A percentile compares a stretch with the other conserved stretches of the same genome.
phyloP scores from a whole-genome alignment of 2,329 filamentous ascomycete genomes.

The Dryadomyces sulphureus region DNA sequence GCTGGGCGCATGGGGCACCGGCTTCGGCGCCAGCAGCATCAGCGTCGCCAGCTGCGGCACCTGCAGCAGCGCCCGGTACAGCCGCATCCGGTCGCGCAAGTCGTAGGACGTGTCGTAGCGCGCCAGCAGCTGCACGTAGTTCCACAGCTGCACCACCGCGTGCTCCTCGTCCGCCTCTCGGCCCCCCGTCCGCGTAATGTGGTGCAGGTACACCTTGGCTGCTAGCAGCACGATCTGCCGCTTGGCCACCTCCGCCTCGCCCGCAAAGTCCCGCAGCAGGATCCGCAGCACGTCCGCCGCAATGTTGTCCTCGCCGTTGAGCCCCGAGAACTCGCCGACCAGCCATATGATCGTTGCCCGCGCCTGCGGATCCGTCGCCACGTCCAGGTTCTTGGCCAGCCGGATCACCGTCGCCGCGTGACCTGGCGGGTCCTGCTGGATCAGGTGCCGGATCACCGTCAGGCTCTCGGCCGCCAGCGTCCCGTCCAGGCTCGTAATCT shows the following conservation, averaged over 20 bases:
- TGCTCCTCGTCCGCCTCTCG: slow-evolving; percentile 26
- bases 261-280: slow-evolving; percentile 61
- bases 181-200: slow-evolving; percentile 45
- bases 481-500: slow-evolving; percentile 78
- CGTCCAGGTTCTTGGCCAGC: slow-evolving; percentile 81
- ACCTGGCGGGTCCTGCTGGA: slow-evolving; percentile 72
- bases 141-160: slow-evolving; percentile 64
- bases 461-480: slow-evolving; percentile 82
- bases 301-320: slow-evolving; percentile 72
- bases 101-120: slow-evolving; percentile 94
- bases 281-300: slow-evolving; percentile 86
- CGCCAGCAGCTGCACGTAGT: slow-evolving; percentile 69
- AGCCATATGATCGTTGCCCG: slow-evolving; percentile 95
- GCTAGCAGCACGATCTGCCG: slow-evolving; percentile 83
- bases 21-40: slow-evolving; percentile 85
- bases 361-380: slow-evolving; percentile 72
- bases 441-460: slow-evolving; percentile 88
- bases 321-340: slow-evolving; percentile 80
- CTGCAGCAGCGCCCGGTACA: slow-evolving; percentile 73
- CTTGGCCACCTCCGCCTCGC: slow-evolving; percentile 75
- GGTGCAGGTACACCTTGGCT: slow-evolving; percentile 91
- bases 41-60: slow-evolving; percentile 80
- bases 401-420: slow-evolving; percentile 79
- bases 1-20: slow-evolving; percentile 77
- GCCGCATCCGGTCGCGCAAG: slow-evolving; percentile 74